phyloP scores from a whole-genome alignment of 441 rosid genomes.

The Corymbia calophylla region DNA sequence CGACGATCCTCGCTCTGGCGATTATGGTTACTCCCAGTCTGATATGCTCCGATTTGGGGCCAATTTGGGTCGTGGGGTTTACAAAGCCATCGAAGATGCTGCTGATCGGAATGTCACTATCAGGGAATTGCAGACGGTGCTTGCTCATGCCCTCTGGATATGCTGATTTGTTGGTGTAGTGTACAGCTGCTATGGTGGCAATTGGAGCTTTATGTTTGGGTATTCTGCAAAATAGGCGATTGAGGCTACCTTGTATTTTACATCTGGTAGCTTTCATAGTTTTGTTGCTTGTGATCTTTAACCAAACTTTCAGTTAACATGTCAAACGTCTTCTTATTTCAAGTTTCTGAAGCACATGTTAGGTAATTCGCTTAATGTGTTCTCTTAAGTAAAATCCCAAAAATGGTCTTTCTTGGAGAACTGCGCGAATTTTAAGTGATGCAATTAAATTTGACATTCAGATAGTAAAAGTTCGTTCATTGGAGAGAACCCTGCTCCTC shows the following conservation, averaged over 20 bases:
- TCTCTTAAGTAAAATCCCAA: neutral
- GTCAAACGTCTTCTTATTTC: neutral
- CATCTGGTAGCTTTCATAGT: neutral
- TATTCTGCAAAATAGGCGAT: neutral
- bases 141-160: neutral
- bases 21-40: conserved; percentile 58
- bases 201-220: neutral
- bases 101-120: conserved; percentile 59
- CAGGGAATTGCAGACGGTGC: conserved; percentile 25
- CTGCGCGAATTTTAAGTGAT: neutral
- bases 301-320: neutral
- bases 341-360: neutral
- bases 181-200: neutral
- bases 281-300: neutral
- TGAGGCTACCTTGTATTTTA: neutral
- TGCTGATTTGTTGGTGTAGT: neutral
- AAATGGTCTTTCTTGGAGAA: neutral
- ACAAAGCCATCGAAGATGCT: conserved; percentile 52
- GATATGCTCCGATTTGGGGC: conserved; percentile 56
- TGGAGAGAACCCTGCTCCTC: neutral
- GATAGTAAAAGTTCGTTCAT: neutral
- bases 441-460: neutral
- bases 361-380: neutral
- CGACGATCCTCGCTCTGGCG: conserved; percentile 70
- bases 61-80: conserved; percentile 46